Percentiles rank a stretch among this genome's conserved stretches.
Evolutionary conservation across 2,329 filamentous ascomycete genomes (phyloP).

Genomic region (Calonectria naviculata): DNA sequence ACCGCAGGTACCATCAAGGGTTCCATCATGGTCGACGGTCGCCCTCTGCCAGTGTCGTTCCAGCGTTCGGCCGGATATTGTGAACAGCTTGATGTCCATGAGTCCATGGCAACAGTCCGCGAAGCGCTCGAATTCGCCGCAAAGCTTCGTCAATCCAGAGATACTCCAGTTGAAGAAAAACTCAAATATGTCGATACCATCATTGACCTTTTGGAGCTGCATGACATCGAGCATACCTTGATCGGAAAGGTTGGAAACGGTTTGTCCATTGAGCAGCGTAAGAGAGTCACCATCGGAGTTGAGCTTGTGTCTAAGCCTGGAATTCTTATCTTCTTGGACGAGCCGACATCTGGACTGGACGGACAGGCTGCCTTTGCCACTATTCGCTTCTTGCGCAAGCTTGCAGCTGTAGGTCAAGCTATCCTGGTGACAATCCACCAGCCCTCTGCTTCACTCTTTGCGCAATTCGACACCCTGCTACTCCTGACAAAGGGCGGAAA

Average conservation of each 20-base stretch:
- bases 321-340: too few relatives aligned
- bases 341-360: background rate
- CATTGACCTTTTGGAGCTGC: background rate
- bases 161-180: constrained; percentile 72
- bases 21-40: background rate
- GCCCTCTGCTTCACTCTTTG: background rate
- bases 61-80: background rate
- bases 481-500: background rate
- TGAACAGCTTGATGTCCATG: background rate
- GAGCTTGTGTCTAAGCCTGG: too few relatives aligned
- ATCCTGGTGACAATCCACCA: background rate
- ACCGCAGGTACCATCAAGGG: background rate
- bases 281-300: background rate
- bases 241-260: background rate
- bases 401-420: background rate
- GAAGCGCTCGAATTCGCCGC: background rate
- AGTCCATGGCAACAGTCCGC: background rate
- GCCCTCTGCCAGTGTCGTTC: background rate
- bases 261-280: background rate
- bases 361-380: background rate
- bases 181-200: constrained; percentile 44
- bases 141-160: background rate
- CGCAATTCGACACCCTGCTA: background rate
- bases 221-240: background rate
- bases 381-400: background rate